Base-by-base conservation (phyloP, 202 grass and related monocot species). In the Setaria viridis region DNA sequence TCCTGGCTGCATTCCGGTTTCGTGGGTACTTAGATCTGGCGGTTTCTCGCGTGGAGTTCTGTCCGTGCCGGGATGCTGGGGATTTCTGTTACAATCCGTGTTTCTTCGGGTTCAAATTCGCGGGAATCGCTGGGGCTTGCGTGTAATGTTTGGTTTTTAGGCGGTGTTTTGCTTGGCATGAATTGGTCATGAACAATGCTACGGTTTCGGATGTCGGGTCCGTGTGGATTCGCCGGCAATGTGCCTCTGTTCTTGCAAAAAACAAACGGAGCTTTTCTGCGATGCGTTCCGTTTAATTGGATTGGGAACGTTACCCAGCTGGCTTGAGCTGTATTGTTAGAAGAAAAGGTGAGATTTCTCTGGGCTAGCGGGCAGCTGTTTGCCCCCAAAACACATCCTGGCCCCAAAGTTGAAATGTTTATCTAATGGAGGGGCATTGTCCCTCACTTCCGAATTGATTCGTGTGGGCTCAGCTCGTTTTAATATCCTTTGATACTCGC, bases 21-120 rank as follows among this genome's bases (percentile, higher is more conserved):
- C 46, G 25, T 11, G 0, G 34, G 29, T 0, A 34, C 17, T 80
- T 80, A 85, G 82, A 89, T 89, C 88, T 89, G 83, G 78, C 33
- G 43, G 84, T 16, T 34, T 20, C 67, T 20, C 67, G 0, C 0
- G 58, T 6, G 6, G 76, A 54, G 30, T 66, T 20, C 58, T 9
- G 1, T 19, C 15, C 20, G 67, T 1, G 11, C 33, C 42, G 4
- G 37, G 11, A 15, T 32, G 15, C 1, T 9, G 2, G 62, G 29
- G 34, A 7, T 2, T 20, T 39, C 0, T 3, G 6, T 17, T 39
- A 39, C 67, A 74, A 54, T 43, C 49, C 43, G 54, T 57, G 19
- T 33, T 30, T 55, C 3, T 54, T 30, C 25, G n/a, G 19, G 35
- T 73, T 35, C 14, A 0, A 41, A 46, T 73, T 60, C 17, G 21